These are phyloP conservation scores for Parmales sp. DNA, from an alignment of 108 stramenopile genomes.

Conservation along the genomic window DNA sequence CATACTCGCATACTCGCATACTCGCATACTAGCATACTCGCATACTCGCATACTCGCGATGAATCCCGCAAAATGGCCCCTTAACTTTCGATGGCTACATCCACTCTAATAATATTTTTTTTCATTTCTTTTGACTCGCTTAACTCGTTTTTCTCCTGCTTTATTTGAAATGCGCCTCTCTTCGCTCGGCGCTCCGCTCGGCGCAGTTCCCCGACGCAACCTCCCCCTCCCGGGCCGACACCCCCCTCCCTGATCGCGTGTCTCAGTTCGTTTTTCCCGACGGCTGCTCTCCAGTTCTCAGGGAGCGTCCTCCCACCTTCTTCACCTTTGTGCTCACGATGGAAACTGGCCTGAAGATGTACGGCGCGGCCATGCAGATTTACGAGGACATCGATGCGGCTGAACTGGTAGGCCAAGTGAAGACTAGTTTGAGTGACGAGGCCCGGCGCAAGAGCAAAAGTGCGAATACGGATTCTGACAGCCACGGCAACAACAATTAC, in stretches of 20 bases:
- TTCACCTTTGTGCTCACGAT: conserved; percentile 69
- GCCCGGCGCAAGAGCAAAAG: background rate
- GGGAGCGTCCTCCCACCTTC: conserved; percentile 42
- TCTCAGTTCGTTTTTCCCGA: conserved; percentile 59
- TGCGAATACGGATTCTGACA: background rate
- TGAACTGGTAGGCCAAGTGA: too few species aligned
- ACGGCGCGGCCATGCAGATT: conserved; percentile 57
- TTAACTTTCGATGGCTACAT: too few species aligned
- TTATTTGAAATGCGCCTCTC: too few species aligned
- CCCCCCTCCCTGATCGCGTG: conserved; percentile 58
- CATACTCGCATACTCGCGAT: too few species aligned
- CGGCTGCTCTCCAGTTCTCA: conserved; percentile 36
- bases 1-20: too few species aligned
- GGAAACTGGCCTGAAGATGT: conserved; percentile 46
- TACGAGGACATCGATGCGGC: too few species aligned
- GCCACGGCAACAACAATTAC: conserved; percentile 30
- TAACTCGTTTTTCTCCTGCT: too few species aligned
- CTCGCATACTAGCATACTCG: too few species aligned
- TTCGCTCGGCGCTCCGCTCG: too few species aligned
- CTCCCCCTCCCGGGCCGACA: conserved; percentile 32
- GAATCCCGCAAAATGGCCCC: too few species aligned
- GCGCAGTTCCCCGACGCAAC: conserved; percentile 49
- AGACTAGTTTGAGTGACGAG: conserved; percentile 16
- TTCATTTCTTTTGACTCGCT: too few species aligned
- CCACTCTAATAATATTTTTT: too few species aligned